Evolutionary conservation across 1,284 basidiomycete species (phyloP).

Genomic region (Flammula alnicola): DNA sequence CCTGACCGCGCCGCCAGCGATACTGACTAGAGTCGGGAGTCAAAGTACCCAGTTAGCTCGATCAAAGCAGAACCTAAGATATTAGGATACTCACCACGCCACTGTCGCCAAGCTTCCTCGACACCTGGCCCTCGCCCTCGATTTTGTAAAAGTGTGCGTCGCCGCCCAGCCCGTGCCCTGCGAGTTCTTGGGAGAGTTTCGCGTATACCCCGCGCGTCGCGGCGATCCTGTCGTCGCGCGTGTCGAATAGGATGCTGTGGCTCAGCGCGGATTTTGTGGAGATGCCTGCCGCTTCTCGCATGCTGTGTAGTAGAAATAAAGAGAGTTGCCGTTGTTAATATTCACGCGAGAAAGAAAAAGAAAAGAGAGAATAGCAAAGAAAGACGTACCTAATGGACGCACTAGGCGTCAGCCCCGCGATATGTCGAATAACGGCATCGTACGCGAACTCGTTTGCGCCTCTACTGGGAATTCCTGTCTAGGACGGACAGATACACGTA

Average conservation of each 20-base stretch:
- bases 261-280: conserved; percentile 85
- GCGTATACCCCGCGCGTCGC: conserved; percentile 68
- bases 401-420: conserved; percentile 69
- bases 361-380: too few relatives aligned
- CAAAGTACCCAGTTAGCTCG: too few relatives aligned
- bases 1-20: conserved; percentile 71
- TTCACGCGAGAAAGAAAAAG: too few relatives aligned
- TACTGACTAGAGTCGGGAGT: conserved; percentile 49
- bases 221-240: conserved; percentile 74
- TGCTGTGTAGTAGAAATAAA: conserved; percentile 48
- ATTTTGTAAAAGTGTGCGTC: conserved; percentile 77
- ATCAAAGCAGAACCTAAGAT: too few relatives aligned
- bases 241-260: conserved; percentile 81
- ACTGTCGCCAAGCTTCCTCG: conserved; percentile 54
- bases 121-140: conserved; percentile 69
- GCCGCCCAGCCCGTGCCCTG: conserved; percentile 75
- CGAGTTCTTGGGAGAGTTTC: conserved; percentile 75
- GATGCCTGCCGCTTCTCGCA: conserved; percentile 81
- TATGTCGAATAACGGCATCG: conserved; percentile 78
- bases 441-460: conserved; percentile 83
- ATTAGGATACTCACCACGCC: conserved; percentile 54
- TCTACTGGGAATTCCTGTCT: conserved; percentile 36
- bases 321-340: background rate
- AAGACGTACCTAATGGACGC: conserved; percentile 78
- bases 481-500: conserved; percentile 24